Conservation (phyloP, 108 stramenopile genomes). For the Skeletonema costatum region DNA sequence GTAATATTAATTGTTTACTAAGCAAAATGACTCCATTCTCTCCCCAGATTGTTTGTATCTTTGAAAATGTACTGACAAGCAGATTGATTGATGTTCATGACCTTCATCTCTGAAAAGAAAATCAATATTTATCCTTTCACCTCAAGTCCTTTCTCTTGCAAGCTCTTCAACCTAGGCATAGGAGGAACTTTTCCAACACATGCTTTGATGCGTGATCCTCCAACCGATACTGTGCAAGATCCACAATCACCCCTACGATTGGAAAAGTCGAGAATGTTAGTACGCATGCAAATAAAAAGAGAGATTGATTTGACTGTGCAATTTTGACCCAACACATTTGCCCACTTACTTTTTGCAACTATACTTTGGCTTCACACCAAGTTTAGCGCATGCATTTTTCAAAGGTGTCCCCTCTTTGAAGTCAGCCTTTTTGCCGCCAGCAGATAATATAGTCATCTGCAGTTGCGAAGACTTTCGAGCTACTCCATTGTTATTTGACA, state of each 20-base stretch:
- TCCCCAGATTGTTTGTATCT: not conserved
- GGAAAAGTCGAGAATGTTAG: not conserved
- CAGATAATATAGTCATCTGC: constrained; percentile 70
- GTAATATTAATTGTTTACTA: not conserved
- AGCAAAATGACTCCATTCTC: not conserved
- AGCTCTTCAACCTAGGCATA: constrained; percentile 75
- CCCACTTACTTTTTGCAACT: constrained; percentile 77
- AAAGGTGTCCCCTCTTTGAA: constrained; percentile 70
- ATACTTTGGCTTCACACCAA: constrained; percentile 86
- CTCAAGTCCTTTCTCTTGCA: constrained; percentile 87
- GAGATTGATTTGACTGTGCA: not conserved
- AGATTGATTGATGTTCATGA: not conserved
- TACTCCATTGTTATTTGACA: not conserved
- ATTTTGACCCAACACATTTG: not conserved
- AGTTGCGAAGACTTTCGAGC: constrained; percentile 24
- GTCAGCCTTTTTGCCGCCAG: constrained; percentile 72
- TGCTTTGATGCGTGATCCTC: constrained; percentile 75
- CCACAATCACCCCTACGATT: constrained; percentile 79
- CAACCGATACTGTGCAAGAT: constrained; percentile 75
- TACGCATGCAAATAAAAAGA: not conserved
- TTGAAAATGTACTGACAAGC: not conserved
- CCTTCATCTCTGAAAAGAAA: not conserved
- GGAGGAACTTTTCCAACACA: constrained; percentile 87
- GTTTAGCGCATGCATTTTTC: constrained; percentile 60
- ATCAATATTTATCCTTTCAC: constrained; percentile 36